Evolutionary conservation across 208 protist genomes (phyloP), one percentile per base, ranked within the genome.

Genomic region (Trypanosoma caninum): DNA sequence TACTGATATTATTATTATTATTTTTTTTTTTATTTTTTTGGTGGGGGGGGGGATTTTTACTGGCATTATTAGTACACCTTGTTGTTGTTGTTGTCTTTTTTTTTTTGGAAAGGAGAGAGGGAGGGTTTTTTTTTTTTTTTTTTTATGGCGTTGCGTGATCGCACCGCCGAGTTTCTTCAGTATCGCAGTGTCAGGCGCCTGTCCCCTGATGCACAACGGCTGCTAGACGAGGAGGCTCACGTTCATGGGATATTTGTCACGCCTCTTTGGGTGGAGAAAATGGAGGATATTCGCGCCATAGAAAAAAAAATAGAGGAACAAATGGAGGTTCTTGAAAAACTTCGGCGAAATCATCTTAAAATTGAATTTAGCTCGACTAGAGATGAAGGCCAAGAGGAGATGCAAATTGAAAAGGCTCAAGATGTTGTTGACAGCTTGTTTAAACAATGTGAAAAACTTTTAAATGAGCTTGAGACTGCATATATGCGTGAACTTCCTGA

Each of bases 341-440:
- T 93, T 42, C 87, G 84, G 37, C 84, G 80, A 56, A 74, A 84
- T 38, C 86, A 96, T 63, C 74, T 96, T 25, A 93, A 93, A 58
- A 87, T 96, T 20, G 84, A 89, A 54, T 96, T 96, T 65, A 91
- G 90, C 70, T 85, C 84, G 33, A 71, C 74, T 0, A 78, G 90
- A 9, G 87, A 96, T 57, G 86, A 93, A 60, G 58, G 69, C 11
- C 65, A 78, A 34, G 90, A 96, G 62, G 82, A 96, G 47, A 72
- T 81, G 13, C 50, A 80, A 46, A 96, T 96, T 59, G 90, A 96
- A 27, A 63, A 66, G 30, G 57, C 69, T 13, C 87, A 91, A 67
- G 80, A 87, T 46, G 63, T 81, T 25, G 91, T 96, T 65, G 87
- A 93, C 52, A 74, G 68, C n/a, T 72, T 91, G 7, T 96, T 96